Conservation (phyloP, 2,329 filamentous ascomycete genomes). For the Chaetothyriales sp. region DNA sequence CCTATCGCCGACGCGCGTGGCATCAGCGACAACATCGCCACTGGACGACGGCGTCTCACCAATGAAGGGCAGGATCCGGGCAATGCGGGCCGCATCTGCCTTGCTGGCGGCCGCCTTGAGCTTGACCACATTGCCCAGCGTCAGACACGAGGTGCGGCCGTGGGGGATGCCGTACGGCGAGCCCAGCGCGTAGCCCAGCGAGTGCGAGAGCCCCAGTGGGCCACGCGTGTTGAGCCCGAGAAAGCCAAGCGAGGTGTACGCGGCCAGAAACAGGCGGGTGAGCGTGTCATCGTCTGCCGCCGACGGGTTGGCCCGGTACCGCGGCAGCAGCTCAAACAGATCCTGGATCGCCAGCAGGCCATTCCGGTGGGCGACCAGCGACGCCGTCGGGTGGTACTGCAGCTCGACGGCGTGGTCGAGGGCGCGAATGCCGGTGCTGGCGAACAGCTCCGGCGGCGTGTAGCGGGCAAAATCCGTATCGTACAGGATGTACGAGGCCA, state of each 20-base stretch:
- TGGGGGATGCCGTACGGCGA: constrained; percentile 42
- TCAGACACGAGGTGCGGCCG: constrained; percentile 40
- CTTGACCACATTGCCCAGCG: constrained; percentile 39
- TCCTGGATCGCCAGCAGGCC: constrained; percentile 30
- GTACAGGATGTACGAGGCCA: constrained; percentile 25
- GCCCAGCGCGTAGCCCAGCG: constrained; percentile 38
- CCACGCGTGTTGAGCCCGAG: constrained; percentile 36
- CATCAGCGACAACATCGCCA: constrained; percentile 15
- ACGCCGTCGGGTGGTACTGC: constrained; percentile 37
- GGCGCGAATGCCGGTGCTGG: constrained; percentile 38
- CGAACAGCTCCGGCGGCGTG: constrained; percentile 36
- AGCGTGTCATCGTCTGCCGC: constrained; percentile 33
- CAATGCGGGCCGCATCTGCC: constrained; percentile 25
- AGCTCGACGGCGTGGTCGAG: constrained; percentile 42
- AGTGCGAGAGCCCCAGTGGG: constrained; percentile 34
- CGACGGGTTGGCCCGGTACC: constrained; percentile 26
- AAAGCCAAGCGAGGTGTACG: constrained; percentile 37
- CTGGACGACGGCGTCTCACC: constrained; percentile 9
- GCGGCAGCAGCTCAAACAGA: constrained; percentile 34
- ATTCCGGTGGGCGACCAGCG: constrained; percentile 35
- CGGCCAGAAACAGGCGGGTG: constrained; percentile 38
- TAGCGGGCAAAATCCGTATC: constrained; percentile 36
- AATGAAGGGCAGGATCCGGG: constrained; percentile 16
- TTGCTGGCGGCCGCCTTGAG: constrained; percentile 33
- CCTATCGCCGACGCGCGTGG: constrained; percentile 12